Conservation (phyloP, 495 filamentous ascomycete species). For the Daldinia bambusicola region DNA sequence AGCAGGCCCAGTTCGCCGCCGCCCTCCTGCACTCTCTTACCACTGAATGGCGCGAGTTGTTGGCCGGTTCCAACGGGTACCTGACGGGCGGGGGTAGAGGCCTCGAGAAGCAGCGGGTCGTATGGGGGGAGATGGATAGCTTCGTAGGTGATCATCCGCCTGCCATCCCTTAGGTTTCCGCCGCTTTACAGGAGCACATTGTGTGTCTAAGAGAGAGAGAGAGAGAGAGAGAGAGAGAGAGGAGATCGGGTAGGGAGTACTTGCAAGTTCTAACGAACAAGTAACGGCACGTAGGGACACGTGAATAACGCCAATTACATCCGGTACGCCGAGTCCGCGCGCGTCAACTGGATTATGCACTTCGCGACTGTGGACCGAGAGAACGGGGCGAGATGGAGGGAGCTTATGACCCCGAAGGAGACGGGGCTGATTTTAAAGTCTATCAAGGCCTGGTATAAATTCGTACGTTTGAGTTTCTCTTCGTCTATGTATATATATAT, state of each 20-base stretch:
- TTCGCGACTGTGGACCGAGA: conserved; percentile 75
- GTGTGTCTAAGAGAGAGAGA: background rate
- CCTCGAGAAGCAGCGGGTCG: conserved; percentile 75
- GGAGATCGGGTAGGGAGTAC: no score
- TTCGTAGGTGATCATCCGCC: conserved; percentile 64
- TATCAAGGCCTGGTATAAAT: conserved; percentile 90
- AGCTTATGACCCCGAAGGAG: conserved; percentile 71
- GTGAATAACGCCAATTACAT: conserved; percentile 90
- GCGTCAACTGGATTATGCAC: conserved; percentile 85
- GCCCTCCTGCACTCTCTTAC: conserved; percentile 69
- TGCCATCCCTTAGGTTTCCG: no score
- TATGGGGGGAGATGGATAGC: conserved; percentile 89
- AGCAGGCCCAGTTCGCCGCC: conserved; percentile 71
- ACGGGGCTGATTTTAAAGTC: conserved; percentile 82
- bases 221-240: no score
- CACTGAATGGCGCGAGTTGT: conserved; percentile 78
- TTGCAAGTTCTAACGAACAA: background rate
- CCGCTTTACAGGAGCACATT: no score
- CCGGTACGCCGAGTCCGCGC: conserved; percentile 84
- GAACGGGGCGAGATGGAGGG: conserved; percentile 73
- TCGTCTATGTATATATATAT: no score
- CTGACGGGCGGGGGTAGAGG: conserved; percentile 73
- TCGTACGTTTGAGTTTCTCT: conserved; percentile 64
- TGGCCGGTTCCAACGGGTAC: conserved; percentile 85
- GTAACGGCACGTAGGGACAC: conserved; percentile 64